These are phyloP conservation scores for Casuarina cunninghamiana DNA, from an alignment of 306 rosid genomes.

Conservation along the genomic window DNA sequence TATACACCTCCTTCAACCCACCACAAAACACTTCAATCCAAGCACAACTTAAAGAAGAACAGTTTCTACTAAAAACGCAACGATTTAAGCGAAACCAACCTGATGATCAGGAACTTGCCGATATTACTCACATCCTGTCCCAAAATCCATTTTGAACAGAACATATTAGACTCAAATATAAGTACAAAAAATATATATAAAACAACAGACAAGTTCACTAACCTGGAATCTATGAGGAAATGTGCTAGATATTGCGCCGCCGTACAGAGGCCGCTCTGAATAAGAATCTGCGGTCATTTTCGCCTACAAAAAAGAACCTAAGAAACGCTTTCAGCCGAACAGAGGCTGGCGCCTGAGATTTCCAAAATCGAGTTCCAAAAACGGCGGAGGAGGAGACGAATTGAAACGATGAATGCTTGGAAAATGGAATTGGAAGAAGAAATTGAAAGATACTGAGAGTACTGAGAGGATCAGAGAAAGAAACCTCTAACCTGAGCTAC, in stretches of 20 bases:
- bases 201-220: neutral
- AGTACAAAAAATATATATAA: neutral
- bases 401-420: neutral
- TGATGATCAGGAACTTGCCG: conserved; percentile 91
- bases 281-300: conserved; percentile 51
- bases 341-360: conserved; percentile 6
- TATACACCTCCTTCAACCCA: conserved; percentile 63
- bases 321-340: neutral
- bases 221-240: conserved; percentile 81
- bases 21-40: neutral
- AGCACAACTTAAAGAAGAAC: neutral
- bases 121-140: conserved; percentile 72
- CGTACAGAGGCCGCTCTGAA: conserved; percentile 58
- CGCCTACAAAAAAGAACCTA: neutral
- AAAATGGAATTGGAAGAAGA: neutral
- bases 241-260: conserved; percentile 61
- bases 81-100: conserved; percentile 36
- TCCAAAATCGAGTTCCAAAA: neutral
- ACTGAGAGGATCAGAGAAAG: neutral
- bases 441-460: neutral
- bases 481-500: neutral
- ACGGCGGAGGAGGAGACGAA: neutral
- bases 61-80: neutral
- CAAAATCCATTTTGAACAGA: conserved; percentile 8
- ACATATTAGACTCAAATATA: neutral